Conservation (phyloP, 768 basidiomycete species). For the Russula sp. region DNA sequence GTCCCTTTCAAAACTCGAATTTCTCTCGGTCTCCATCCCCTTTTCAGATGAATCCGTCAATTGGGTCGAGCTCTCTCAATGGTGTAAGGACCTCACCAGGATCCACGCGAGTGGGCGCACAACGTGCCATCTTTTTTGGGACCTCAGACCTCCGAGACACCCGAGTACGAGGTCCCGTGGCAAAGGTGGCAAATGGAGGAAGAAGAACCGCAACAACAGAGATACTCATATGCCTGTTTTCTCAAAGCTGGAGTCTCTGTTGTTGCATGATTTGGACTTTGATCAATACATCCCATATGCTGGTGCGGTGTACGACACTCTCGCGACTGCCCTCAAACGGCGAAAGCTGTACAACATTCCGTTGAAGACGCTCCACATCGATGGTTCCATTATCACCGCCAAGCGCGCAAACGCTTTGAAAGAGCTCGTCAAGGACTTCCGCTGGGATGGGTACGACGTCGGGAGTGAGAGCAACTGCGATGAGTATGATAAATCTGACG, state of each 20-base stretch:
- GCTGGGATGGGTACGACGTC: background rate
- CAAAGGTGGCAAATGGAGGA: background rate
- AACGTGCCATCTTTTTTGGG: background rate
- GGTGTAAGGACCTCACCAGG: background rate
- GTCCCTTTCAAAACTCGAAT: background rate
- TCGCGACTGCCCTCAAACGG: background rate
- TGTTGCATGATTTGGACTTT: background rate
- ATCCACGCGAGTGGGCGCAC: background rate
- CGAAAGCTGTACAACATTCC: background rate
- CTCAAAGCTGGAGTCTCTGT: constrained; percentile 1
- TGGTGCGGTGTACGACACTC: background rate
- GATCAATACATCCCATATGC: too few species aligned
- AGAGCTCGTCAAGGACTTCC: background rate
- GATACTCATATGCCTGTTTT: background rate
- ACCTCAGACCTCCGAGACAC: background rate
- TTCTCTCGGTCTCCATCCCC: background rate
- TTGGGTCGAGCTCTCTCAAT: background rate
- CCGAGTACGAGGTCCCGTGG: too few species aligned
- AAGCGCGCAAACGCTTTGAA: background rate
- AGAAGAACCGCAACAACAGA: background rate
- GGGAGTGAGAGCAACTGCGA: too few species aligned
- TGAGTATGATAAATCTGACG: too few species aligned
- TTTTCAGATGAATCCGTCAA: background rate
- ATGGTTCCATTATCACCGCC: background rate
- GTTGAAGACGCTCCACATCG: background rate